Evolutionary conservation across 2,329 filamentous ascomycete genomes (phyloP).

Genomic region (Sclerotinia subarctica): DNA sequence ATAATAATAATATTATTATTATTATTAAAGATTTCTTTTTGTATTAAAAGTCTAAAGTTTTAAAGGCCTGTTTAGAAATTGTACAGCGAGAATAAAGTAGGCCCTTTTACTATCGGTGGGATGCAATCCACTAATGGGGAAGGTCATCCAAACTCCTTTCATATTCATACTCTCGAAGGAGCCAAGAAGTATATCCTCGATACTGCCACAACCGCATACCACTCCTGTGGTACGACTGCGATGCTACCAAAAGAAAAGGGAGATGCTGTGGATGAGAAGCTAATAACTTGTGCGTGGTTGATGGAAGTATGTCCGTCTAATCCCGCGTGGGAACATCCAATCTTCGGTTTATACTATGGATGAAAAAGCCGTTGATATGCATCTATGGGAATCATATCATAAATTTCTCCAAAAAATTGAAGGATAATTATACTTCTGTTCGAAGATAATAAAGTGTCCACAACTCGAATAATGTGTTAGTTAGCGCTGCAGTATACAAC

Average conservation of each 20-base stretch:
- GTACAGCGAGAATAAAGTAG: too few relatives aligned
- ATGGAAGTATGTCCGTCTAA: constrained; percentile 21
- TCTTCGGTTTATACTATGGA: background rate
- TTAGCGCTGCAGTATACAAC: too few relatives aligned
- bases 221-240: constrained; percentile 8
- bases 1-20: too few relatives aligned
- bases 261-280: constrained; percentile 24
- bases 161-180: too few relatives aligned
- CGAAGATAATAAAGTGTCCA: background rate
- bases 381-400: background rate
- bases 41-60: too few relatives aligned
- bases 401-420: background rate
- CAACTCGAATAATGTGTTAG: background rate
- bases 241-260: constrained; percentile 19
- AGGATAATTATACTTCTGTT: background rate
- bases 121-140: too few relatives aligned
- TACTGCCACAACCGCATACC: background rate
- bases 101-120: too few relatives aligned
- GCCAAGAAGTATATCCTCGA: too few relatives aligned
- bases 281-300: constrained; percentile 23
- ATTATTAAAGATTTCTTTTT: too few relatives aligned
- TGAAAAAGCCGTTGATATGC: background rate
- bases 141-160: too few relatives aligned
- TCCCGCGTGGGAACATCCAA: background rate
- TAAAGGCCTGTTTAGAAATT: too few relatives aligned